Evolutionary conservation across 768 basidiomycete species (phyloP).

Genomic region (Lentinula raphanica): DNA sequence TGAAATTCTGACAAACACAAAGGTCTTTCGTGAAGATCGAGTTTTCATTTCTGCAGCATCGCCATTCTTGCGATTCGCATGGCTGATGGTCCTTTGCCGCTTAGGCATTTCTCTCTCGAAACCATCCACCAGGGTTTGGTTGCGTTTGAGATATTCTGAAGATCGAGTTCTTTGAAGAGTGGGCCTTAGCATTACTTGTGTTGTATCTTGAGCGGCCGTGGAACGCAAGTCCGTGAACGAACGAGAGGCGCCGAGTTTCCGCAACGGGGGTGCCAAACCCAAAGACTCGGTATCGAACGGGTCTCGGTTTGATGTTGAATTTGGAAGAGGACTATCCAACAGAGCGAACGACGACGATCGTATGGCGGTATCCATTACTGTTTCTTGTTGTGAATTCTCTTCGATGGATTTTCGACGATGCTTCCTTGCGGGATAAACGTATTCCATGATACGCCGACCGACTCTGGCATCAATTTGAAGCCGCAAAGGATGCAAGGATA

Average conservation of each 20-base stretch:
- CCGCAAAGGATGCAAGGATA: slow-evolving; percentile 80
- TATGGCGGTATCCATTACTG: slow-evolving; percentile 13
- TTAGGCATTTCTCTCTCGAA: slow-evolving; percentile 11
- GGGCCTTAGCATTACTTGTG: slow-evolving; percentile 20
- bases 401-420: slow-evolving; percentile 27
- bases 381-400: slow-evolving; percentile 4
- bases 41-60: slow-evolving; percentile 81
- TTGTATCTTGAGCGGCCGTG: slow-evolving; percentile 30
- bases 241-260: slow-evolving; percentile 53
- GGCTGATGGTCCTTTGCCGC: slow-evolving; percentile 3
- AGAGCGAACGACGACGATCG: neutral
- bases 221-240: slow-evolving; percentile 68
- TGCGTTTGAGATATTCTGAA: slow-evolving; percentile 28
- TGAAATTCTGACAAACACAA: slow-evolving; percentile 71
- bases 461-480: slow-evolving; percentile 83
- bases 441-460: slow-evolving; percentile 79
- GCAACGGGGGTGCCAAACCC: slow-evolving; percentile 32
- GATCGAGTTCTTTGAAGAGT: slow-evolving; percentile 35
- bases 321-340: neutral
- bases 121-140: slow-evolving; percentile 6
- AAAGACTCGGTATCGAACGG: slow-evolving; percentile 16
- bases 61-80: slow-evolving; percentile 25
- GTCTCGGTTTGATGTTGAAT: neutral
- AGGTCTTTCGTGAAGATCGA: slow-evolving; percentile 78
- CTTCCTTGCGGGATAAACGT: slow-evolving; percentile 73